phyloP scores from a whole-genome alignment of 2,329 filamentous ascomycete genomes.

The Paracamarosporium sp. region DNA sequence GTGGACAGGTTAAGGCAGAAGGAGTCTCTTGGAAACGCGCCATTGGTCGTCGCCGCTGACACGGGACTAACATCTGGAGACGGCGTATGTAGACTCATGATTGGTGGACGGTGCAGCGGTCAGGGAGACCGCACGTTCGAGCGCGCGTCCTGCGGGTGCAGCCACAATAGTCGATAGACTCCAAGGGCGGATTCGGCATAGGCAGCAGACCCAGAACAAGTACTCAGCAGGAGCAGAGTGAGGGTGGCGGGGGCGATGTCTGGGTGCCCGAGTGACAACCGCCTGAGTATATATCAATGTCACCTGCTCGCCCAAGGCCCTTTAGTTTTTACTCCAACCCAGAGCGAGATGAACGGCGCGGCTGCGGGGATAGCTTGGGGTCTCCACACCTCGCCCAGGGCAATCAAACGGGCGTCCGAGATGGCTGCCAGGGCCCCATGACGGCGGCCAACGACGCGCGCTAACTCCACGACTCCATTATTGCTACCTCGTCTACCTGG shows the following conservation, averaged over 20 bases:
- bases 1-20: conserved; percentile 50
- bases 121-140: conserved; percentile 34
- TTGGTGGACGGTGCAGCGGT: conserved; percentile 41
- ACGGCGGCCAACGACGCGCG: conserved; percentile 19
- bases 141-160: conserved; percentile 35
- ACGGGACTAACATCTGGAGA: conserved; percentile 52
- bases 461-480: conserved; percentile 30
- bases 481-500: conserved; percentile 25
- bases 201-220: conserved; percentile 6
- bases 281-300: conserved; percentile 17
- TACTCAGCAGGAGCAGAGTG: conserved; percentile 8
- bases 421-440: conserved; percentile 31
- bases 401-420: conserved; percentile 34
- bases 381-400: conserved; percentile 40
- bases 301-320: conserved; percentile 5
- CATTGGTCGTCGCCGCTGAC: conserved; percentile 50
- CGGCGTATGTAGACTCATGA: conserved; percentile 47
- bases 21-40: conserved; percentile 45
- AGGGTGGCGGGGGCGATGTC: neutral
- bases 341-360: conserved; percentile 38
- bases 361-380: conserved; percentile 43
- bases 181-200: conserved; percentile 13
- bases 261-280: neutral
- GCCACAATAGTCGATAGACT: conserved; percentile 28
- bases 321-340: conserved; percentile 19